Base-by-base conservation (phyloP, 805 yeast genomes). In the Candida sakaeoensis region DNA sequence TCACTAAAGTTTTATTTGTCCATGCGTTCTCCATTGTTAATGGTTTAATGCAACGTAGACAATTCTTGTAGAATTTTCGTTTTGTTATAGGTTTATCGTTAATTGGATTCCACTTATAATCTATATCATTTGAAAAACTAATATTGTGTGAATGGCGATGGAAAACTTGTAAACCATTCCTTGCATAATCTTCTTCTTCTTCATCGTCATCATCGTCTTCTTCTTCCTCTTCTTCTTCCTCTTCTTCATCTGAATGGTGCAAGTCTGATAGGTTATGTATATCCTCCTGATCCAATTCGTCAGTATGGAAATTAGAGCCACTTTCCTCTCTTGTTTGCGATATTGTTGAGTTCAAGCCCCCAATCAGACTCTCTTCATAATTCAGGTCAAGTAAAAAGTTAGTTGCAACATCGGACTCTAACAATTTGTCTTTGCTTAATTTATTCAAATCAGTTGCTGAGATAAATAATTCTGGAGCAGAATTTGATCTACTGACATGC, bases 21-120 rank as follows among this genome's bases (percentile, higher is more conserved):
- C 85, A 79, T 7, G 65, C 48, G 31, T 77, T 80, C 33, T 73
- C 77, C 44, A 65, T 64, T 1, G 71, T 62, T 39, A 79, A 60
- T 3, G 81, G 74, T 47, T 68, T 74, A 18, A 79, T 74, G 46
- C 85, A 79, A 35, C 82, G 68, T 24, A 79, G 53, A 13, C 80
- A 71, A 52, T 78, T 78, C 33, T 74, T 65, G 31, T 73, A 62
- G 44, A 61, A 64, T 43, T 72, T 74, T 26, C 51, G 46, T 40
- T 45, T 46, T 44, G 60, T 58, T 19, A 48, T 55, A 2, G 50
- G 42, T 42, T 67, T 69, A 10, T 60, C 60, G 8, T 23, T 39
- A 6, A 57, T 50, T 1, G 83, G 84, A 5, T 48, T 53, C 83
- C 84, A 79, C 49, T 77, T 71, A 24, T 53, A 55, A 18, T 57